Evolutionary conservation across 2,329 filamentous ascomycete genomes (phyloP), one percentile per base, ranked within the genome.

Genomic region (Apiospora pterosperma): DNA sequence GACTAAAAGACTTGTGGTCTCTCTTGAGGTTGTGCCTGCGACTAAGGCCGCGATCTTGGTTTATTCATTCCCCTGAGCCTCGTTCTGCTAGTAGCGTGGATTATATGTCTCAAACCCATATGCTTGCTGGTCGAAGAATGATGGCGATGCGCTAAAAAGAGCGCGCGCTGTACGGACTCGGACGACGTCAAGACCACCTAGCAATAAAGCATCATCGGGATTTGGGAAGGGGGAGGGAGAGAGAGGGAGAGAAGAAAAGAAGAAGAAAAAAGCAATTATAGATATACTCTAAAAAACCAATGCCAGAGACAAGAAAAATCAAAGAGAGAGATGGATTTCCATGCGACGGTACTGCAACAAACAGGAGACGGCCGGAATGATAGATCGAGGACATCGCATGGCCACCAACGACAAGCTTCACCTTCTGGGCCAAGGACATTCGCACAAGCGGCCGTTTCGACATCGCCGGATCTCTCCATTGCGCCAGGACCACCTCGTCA

Each of bases 271-370:
- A 60, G 36, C n/a, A 39, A 60, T 25, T 38, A 39, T 23, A 23
- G 38, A 41, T 41, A 39, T 60, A 23, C 12, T 25, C 58, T 19
- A 21, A 60, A 25, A 52, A 60, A 59, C 52, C 39, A 61, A 34
- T 48, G 63, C 63, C 41, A 59, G 23, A 62, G 60, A 62, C 19
- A 67, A 55, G 36, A 44, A 61, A 63, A 28, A 28, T 67, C n/a
- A n/a, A n/a, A 63, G 65, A 60, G 64, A 60, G 34, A 61, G 16
- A 69, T 69, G 62, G 62, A 65, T 67, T 75, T 73, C 65, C 70
- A 71, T 64, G 72, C 72, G 69, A 74, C 70, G 14, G 71, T 72
- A 59, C 66, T 74, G 60, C 70, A 71, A 59, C 67, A 64, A 23
- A 61, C 66, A 52, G 66, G 63, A 63, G 68, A 64, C 44, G 65